Base-by-base conservation (phyloP, 208 protist genomes). In the Acanthamoeba divionensis region DNA sequence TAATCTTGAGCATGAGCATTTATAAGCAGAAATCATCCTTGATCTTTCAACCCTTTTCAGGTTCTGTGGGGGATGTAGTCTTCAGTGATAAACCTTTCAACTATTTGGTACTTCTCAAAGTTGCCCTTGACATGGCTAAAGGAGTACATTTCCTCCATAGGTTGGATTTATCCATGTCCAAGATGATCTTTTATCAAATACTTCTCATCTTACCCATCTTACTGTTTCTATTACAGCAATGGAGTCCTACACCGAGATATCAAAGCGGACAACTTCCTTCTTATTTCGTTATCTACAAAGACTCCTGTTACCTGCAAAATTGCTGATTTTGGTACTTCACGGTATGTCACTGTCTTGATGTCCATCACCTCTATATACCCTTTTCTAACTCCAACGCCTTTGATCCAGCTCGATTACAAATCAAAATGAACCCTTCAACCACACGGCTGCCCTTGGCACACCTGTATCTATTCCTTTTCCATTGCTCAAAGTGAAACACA, bases 121-220 rank as follows among this genome's bases (percentile, higher is more conserved):
- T 85, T 13, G 75, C 75, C 7, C n/a, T 63, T n/a, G 75, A 85
- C 50, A 85, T 85, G 75, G n/a, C 75, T 54, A 85, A 85, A 38
- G 75, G 52, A 12, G 21, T 85, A 10, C 8, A 48, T 54, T 85
- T 63, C 75, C 48, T 85, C 26, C 75, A 85, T 36, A 36, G 13
- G 69, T 79, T 65, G 33, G 47, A 24, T 24, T n/a, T 57, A 5
- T 47, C 15, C 29, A n/a, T n/a, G n/a, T n/a, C n/a, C n/a, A n/a
- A n/a, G n/a, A n/a, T n/a, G n/a, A n/a, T n/a, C n/a, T n/a, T n/a
- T n/a, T n/a, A n/a, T n/a, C n/a, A n/a, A n/a, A n/a, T n/a, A n/a
- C n/a, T n/a, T n/a, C n/a, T n/a, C n/a, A n/a, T n/a, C n/a, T n/a
- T n/a, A n/a, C n/a, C n/a, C n/a, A 66, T 33, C 60, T 4, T 15